Conservation (phyloP, 371 early-diverging fungal genomes). For the Mucor indicus region DNA sequence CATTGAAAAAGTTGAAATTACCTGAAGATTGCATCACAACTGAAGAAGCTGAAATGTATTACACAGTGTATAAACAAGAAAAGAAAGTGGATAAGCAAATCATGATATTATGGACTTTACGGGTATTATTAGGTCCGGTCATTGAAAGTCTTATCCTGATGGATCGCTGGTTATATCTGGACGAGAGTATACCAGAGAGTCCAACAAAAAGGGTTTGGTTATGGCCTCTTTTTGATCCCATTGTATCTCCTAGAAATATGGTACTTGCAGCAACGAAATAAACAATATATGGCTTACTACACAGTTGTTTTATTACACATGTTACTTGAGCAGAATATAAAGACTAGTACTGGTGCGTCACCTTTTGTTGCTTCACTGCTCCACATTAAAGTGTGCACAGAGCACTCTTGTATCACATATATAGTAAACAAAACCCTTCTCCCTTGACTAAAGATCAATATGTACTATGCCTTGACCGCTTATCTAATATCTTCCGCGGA, state of each 20-base stretch:
- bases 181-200: constrained; percentile 37
- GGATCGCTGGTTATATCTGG: constrained; percentile 70
- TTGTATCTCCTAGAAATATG: constrained; percentile 42
- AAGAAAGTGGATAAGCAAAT: constrained; percentile 55
- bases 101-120: constrained; percentile 75
- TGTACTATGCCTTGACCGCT: too few relatives aligned
- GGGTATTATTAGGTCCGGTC: constrained; percentile 68
- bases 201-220: constrained; percentile 37
- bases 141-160: constrained; percentile 75
- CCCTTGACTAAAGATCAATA: too few relatives aligned
- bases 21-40: constrained; percentile 36
- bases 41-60: constrained; percentile 42
- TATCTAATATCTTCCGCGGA: too few relatives aligned
- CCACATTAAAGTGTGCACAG: too few relatives aligned
- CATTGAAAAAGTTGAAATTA: constrained; percentile 38
- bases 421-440: too few relatives aligned
- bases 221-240: constrained; percentile 47
- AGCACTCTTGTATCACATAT: too few relatives aligned
- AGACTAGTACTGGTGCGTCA: too few relatives aligned
- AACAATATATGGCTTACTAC: neutral
- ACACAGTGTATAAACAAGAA: constrained; percentile 24
- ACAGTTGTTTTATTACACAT: too few relatives aligned
- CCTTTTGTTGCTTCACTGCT: too few relatives aligned
- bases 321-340: too few relatives aligned
- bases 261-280: constrained; percentile 44